These are phyloP conservation scores for Artemisia tridentata DNA, from an alignment of 129 eudicot species.

Conservation along the genomic window DNA sequence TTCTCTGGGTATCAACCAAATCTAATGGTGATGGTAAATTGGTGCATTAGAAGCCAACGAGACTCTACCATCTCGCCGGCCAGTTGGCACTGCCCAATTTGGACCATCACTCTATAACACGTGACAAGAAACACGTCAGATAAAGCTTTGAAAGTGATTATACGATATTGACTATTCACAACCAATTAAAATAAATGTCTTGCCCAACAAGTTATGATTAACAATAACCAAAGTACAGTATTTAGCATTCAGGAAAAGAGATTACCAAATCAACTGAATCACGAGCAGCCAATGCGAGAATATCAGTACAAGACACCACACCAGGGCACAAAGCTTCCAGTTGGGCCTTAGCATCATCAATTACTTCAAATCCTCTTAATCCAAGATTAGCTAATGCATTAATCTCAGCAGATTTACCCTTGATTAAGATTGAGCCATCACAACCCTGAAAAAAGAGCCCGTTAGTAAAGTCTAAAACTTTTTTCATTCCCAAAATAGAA, in stretches of 20 bases:
- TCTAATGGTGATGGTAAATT: constrained; percentile 68
- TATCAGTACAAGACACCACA: constrained; percentile 89
- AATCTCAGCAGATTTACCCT: constrained; percentile 59
- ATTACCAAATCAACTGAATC: constrained; percentile 79
- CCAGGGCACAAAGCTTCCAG: constrained; percentile 77
- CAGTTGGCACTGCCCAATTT: constrained; percentile 74
- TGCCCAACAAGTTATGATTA: background rate
- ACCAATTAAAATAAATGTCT: no score
- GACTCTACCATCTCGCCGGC: constrained; percentile 77
- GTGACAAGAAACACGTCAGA: background rate
- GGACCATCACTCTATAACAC: constrained; percentile 63
- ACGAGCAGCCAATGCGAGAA: constrained; percentile 85
- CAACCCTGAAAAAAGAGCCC: constrained; percentile 55
- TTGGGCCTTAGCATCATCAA: constrained; percentile 78
- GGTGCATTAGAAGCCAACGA: constrained; percentile 57
- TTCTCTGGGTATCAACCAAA: constrained; percentile 52
- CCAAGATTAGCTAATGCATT: constrained; percentile 63
- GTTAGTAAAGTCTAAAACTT: constrained; percentile 22
- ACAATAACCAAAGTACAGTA: background rate
- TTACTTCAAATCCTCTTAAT: constrained; percentile 77
- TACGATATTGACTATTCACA: background rate
- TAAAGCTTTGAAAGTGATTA: background rate
- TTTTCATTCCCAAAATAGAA: background rate
- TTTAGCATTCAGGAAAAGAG: background rate
- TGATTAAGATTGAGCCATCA: constrained; percentile 72